Evolutionary conservation across 768 basidiomycete genomes (phyloP), one percentile per base, ranked within the genome.

Genomic region (Gelatoporia subvermispora): DNA sequence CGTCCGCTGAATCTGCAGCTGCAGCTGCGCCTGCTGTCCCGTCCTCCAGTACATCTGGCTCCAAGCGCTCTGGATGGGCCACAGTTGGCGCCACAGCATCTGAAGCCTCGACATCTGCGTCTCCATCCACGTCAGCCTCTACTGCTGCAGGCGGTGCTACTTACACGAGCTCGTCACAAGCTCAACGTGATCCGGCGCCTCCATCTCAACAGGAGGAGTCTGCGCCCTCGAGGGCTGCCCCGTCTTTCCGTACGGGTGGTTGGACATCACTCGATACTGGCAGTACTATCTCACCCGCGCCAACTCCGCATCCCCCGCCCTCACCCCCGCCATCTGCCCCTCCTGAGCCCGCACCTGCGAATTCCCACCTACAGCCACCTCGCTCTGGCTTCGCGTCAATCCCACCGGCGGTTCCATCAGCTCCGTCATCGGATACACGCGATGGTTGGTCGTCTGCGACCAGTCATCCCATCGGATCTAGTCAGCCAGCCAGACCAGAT

Each of bases 181-280:
- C 43, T 4, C 35, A 47, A 8, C 39, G 25, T 8, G 56, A 44
- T 40, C 3, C 43, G 31, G 34, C 53, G 21, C 21, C 41, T 10
- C 35, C 55, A 17, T 17, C 50, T 20, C 35, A 47, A 31, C 5
- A 13, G 7, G 7, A 40, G 42, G 28, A 31, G 28, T 31, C 28
- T 13, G 7, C 28, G 28, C 28, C 28, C 13, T 31, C 28, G 28
- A 31, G 47, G 50, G 43, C 63, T 9, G 69, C 75, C 21, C 74
- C 81, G 16, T 55, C 68, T 9, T 85, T 84, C 61, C 73, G 81
- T 39, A 70, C 76, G 10, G 83, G 73, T 41, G 85, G 86, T 16
- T 86, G 82, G 79, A 79, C 84, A 8, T 78, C 79, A 31, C 69
- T 88, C 21, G 85, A 85, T 50, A 74, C 74, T 2, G 68, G 72